Evolutionary conservation across 2,329 filamentous ascomycete species (phyloP), one percentile per base, ranked within the genome.

Genomic region (Beauveria scarabaeidicola): DNA sequence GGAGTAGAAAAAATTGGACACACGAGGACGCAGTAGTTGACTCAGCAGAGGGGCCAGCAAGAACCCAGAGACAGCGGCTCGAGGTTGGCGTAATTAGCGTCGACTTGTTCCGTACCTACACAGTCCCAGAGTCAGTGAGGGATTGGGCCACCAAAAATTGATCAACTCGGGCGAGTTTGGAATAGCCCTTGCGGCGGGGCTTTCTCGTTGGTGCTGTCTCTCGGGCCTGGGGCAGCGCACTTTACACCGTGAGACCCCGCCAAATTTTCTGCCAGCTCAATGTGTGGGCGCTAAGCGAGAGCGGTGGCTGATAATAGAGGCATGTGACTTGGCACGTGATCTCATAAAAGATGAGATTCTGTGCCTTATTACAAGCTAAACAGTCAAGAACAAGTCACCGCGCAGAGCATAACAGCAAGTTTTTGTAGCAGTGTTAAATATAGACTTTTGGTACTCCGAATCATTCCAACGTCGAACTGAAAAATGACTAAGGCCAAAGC

Each of bases 201-300:
- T 57, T 57, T 58, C 60, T 64, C 61, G 58, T 60, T 63, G 54
- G 56, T 41, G 36, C 25, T 58, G 36, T 25, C 11, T 41, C 23
- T n/a, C 25, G 17, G 17, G 52, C 52, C 29, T 56, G 11, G 46
- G 19, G 29, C 25, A 25, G 47, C n/a, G 25, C 43, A 59, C 48
- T 21, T 38, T 27, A 32, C 36, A n/a, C 29, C 19, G 7, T 11
- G 3, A 48, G 41, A 71, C 72, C 71, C 71, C 70, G 72, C 72
- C 70, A 69, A 71, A 66, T 70, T 74, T 74, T 74, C 71, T 72
- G 69, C 68, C 72, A 62, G 64, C 38, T 62, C 56, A 63, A 66
- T 71, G 68, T 74, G 73, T 74, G 73, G 70, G 71, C 68, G 69
- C 68, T 75, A 76, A 73, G 69, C 72, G 72, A 74, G 71, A 67